phyloP scores from a whole-genome alignment of 164 flowering plant species.

The Nelumbo lutea region DNA sequence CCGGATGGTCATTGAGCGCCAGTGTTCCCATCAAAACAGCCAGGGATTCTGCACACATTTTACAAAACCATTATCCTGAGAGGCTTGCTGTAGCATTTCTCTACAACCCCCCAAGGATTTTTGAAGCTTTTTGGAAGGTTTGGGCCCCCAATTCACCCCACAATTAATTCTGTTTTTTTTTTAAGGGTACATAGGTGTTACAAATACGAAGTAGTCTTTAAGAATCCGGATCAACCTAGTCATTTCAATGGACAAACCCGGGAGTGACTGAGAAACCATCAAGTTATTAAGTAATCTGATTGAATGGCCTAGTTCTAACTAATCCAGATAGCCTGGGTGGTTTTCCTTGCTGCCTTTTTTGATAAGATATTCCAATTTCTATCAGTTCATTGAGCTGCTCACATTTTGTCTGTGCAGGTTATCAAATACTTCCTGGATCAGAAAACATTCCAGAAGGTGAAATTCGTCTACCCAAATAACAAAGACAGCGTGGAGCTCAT shows the following conservation, averaged over 20 bases:
- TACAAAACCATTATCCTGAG: slow-evolving; percentile 93
- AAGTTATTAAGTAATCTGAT: too few species aligned
- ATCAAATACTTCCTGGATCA: slow-evolving; percentile 79
- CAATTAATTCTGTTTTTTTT: not conserved
- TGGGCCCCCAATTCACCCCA: slow-evolving; percentile 10
- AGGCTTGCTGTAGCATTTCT: slow-evolving; percentile 83
- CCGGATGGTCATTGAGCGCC: slow-evolving; percentile 67
- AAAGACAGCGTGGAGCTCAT: slow-evolving; percentile 75
- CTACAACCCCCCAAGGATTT: slow-evolving; percentile 86
- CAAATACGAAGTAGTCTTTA: too few species aligned
- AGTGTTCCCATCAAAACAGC: slow-evolving; percentile 74
- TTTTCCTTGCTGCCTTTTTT: too few species aligned
- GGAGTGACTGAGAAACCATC: too few species aligned
- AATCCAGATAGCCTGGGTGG: too few species aligned
- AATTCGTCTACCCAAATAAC: slow-evolving; percentile 81
- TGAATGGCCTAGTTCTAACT: too few species aligned
- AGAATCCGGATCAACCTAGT: too few species aligned
- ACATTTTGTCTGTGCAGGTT: slow-evolving; percentile 36
- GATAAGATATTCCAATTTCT: too few species aligned
- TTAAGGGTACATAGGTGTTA: not conserved
- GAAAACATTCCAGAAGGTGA: slow-evolving; percentile 83
- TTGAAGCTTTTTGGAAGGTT: slow-evolving; percentile 97
- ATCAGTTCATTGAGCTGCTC: too few species aligned
- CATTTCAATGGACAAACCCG: too few species aligned
- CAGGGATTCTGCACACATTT: slow-evolving; percentile 55